These are phyloP conservation scores for Kazachstania taianensis DNA, from an alignment of 805 yeast species.

Conservation along the genomic window DNA sequence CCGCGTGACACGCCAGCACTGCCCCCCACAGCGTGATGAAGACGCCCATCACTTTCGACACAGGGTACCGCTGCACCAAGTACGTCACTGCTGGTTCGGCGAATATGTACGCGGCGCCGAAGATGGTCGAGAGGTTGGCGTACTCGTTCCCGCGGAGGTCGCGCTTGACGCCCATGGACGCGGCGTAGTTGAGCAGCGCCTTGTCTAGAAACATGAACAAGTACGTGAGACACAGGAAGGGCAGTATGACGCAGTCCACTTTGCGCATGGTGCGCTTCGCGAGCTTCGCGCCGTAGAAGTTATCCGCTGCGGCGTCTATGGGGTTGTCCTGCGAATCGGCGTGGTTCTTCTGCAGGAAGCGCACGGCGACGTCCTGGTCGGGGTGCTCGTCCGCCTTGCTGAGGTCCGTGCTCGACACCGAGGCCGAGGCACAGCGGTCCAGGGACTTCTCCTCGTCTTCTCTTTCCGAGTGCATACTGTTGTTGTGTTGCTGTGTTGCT, in stretches of 20 bases:
- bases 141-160: slow-evolving; percentile 40
- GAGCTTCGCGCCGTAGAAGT: slow-evolving; percentile 20
- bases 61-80: slow-evolving; percentile 42
- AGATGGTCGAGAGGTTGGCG: slow-evolving; percentile 43
- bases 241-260: slow-evolving; percentile 40
- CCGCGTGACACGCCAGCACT: slow-evolving; percentile 42
- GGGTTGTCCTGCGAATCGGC: slow-evolving; percentile 2
- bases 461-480: background rate
- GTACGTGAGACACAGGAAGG: slow-evolving; percentile 43
- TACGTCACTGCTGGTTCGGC: slow-evolving; percentile 43
- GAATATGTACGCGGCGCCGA: slow-evolving; percentile 43
- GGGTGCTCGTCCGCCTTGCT: too few species aligned
- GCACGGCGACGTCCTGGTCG: slow-evolving; percentile 5
- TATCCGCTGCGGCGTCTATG: background rate
- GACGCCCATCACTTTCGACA: slow-evolving; percentile 39
- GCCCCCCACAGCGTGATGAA: slow-evolving; percentile 47
- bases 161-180: slow-evolving; percentile 51
- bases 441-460: slow-evolving; percentile 1
- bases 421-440: background rate
- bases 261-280: slow-evolving; percentile 24
- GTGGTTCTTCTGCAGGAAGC: slow-evolving; percentile 4
- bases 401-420: too few species aligned
- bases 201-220: slow-evolving; percentile 52
- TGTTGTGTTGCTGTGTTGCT: background rate
- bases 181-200: slow-evolving; percentile 49